Evolutionary conservation across 495 filamentous ascomycete species (phyloP).

Genomic region (Podospora didyma): DNA sequence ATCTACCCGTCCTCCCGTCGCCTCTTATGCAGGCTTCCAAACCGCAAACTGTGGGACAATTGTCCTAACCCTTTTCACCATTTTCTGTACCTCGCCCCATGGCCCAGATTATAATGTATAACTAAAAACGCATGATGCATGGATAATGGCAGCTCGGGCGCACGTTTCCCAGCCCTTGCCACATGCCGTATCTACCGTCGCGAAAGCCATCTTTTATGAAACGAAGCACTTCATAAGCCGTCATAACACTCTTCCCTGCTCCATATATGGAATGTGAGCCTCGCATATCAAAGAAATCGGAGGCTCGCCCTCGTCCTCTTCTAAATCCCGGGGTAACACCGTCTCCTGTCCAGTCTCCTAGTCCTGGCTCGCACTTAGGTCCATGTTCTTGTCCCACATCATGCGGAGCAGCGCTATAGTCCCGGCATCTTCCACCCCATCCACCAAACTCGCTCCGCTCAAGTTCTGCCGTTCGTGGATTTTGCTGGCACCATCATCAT

Average conservation of each 20-base stretch:
- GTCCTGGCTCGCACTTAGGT: slow-evolving; percentile 48
- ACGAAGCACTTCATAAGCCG: neutral
- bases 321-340: neutral
- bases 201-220: neutral
- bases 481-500: slow-evolving; percentile 14
- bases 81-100: too few species aligned
- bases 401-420: slow-evolving; percentile 44
- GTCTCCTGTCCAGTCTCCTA: slow-evolving; percentile 22
- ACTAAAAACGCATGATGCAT: neutral
- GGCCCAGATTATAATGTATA: too few species aligned
- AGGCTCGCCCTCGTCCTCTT: neutral
- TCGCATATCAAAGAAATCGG: neutral
- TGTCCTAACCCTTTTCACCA: too few species aligned
- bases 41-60: too few species aligned
- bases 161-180: neutral
- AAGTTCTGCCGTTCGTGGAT: slow-evolving; percentile 28
- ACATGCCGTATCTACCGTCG: neutral
- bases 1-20: too few species aligned
- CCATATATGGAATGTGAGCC: neutral
- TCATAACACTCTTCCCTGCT: neutral
- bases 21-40: too few species aligned
- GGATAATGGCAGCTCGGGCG: neutral
- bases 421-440: slow-evolving; percentile 40
- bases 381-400: slow-evolving; percentile 53
- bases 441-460: slow-evolving; percentile 40